Evolutionary conservation across 1,284 basidiomycete species (phyloP), one percentile per base, ranked within the genome.

Genomic region (Pseudozyma thailandica): DNA sequence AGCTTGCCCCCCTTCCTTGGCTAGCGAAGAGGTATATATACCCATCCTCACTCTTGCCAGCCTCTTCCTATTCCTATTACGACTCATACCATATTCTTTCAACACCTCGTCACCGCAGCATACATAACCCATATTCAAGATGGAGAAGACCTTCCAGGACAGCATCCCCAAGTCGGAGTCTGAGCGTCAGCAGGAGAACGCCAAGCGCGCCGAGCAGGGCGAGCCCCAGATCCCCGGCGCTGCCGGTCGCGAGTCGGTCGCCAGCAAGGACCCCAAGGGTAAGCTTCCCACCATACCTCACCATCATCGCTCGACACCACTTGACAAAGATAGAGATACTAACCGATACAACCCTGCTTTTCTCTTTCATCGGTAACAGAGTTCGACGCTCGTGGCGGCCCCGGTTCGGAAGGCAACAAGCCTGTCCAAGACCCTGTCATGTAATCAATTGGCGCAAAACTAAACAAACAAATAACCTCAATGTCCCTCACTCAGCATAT

Each of bases 111-210:
- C 23, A 27, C n/a, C n/a, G n/a, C n/a, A n/a, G n/a, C n/a, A n/a
- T n/a, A n/a, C n/a, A 26, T 10, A 37, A 2, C 16, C 30, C 30
- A 21, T 26, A 46, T 12, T 27, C 42, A 63, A 26, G 41, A 75
- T 75, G 72, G 55, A 72, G 60, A 63, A 72, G 60, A 75, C 73
- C 13, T 75, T 75, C 64, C 55, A 75, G 31, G 73, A 75, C 47
- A 58, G 25, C 41, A 28, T 47, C 13, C 59, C 60, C 33, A 50
- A 52, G 47, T 56, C 50, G 48, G 65, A 72, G 18, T 53, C 54
- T 6, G 33, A 77, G 58, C 68, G 74, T 44, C 56, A 69, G 25
- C 20, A 59, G 44, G 61, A 68, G 35, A 76, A 76, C 48, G 66
- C 55, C 27, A 28, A 60, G 49, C 64, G 59, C 28, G 62, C 63